Conservation (phyloP, 495 filamentous ascomycete genomes). For the Pyrenula massariospora region DNA sequence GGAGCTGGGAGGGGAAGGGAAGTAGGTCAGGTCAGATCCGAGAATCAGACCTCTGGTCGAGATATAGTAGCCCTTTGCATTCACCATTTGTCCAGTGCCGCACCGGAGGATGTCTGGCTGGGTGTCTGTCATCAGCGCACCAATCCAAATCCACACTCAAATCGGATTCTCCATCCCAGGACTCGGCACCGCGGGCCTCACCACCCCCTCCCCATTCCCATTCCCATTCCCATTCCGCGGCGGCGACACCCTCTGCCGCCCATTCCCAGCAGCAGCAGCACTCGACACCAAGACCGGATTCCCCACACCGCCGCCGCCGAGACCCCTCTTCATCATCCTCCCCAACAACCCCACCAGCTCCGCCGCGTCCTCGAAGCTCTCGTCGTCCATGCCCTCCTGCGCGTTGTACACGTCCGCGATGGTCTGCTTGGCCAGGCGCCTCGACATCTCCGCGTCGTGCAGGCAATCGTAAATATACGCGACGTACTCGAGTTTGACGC, state of each 20-base stretch:
- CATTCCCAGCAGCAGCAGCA: slow-evolving; percentile 19
- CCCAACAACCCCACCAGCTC: slow-evolving; percentile 63
- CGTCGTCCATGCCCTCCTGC: slow-evolving; percentile 83
- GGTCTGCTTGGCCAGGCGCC: slow-evolving; percentile 66
- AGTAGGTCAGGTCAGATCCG: too few species aligned
- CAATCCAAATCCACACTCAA: too few species aligned
- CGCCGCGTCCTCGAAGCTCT: slow-evolving; percentile 70
- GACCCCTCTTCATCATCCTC: slow-evolving; percentile 65
- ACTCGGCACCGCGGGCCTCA: neutral
- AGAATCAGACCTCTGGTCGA: too few species aligned
- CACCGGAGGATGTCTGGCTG: too few species aligned
- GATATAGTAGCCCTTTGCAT: too few species aligned
- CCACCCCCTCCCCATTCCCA: neutral
- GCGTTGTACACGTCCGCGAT: slow-evolving; percentile 87
- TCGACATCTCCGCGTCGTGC: slow-evolving; percentile 63
- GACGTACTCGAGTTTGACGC: slow-evolving; percentile 85
- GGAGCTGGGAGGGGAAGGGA: too few species aligned
- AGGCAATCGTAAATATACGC: slow-evolving; percentile 92
- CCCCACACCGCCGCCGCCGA: slow-evolving; percentile 20
- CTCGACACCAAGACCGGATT: slow-evolving; percentile 14
- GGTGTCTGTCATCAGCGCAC: too few species aligned
- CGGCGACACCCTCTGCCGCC: slow-evolving; percentile 1
- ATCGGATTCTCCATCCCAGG: slow-evolving; percentile 3
- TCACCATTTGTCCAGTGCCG: too few species aligned
- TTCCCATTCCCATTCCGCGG: slow-evolving; percentile 1